Percentiles rank a stretch among this genome's conserved stretches.
These are phyloP conservation scores for Hypomyces rosellus DNA, from an alignment of 2,329 filamentous ascomycete species.

Conservation along the genomic window DNA sequence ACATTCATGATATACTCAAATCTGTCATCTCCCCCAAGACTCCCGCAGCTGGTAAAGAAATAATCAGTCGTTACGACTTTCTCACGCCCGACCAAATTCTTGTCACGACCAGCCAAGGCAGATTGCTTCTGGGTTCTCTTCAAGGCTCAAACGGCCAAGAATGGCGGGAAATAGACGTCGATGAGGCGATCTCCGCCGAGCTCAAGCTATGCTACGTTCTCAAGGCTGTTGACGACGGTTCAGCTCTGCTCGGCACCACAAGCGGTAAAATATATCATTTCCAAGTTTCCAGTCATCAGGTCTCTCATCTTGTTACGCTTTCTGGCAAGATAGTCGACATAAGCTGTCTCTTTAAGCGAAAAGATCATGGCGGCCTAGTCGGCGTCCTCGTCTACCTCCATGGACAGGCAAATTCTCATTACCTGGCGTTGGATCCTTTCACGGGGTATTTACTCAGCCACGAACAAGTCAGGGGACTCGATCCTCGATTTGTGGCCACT, in stretches of 20 bases:
- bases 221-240: constrained; percentile 30
- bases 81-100: constrained; percentile 47
- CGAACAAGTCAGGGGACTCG: constrained; percentile 31
- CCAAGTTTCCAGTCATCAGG: constrained; percentile 16
- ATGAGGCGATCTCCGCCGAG: constrained; percentile 28
- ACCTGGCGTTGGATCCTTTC: constrained; percentile 33
- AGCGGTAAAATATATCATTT: constrained; percentile 44
- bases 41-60: constrained; percentile 23
- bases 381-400: constrained; percentile 42
- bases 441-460: constrained; percentile 23
- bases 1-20: constrained; percentile 28
- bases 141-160: constrained; percentile 11
- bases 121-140: constrained; percentile 44
- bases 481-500: constrained; percentile 44
- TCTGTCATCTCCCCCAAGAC: constrained; percentile 10
- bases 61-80: constrained; percentile 59
- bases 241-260: constrained; percentile 43
- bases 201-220: constrained; percentile 44
- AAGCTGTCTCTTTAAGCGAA: constrained; percentile 29
- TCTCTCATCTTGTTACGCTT: constrained; percentile 33
- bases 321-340: constrained; percentile 47
- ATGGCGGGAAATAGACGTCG: constrained; percentile 39
- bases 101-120: constrained; percentile 54
- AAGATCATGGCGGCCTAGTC: constrained; percentile 4
- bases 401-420: constrained; percentile 36